Evolutionary conservation across 1,284 basidiomycete genomes (phyloP).

Genomic region (Pterulicium gracile): DNA sequence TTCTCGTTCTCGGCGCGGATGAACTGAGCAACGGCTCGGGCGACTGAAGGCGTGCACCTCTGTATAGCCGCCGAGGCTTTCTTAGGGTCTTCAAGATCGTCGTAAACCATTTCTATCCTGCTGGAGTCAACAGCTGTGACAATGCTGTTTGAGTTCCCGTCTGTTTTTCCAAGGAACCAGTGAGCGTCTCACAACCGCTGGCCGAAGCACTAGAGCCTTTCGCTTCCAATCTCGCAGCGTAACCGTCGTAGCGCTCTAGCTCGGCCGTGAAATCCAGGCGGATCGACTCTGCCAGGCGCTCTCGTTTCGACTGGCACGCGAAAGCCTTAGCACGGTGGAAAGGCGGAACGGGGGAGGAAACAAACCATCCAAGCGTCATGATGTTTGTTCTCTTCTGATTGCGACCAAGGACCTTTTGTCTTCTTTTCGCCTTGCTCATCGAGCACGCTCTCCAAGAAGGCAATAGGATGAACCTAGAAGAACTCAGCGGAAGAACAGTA

Average conservation of each 20-base stretch:
- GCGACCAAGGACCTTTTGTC: conserved; percentile 51
- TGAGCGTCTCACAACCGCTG: conserved; percentile 31
- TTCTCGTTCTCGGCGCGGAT: conserved; percentile 39
- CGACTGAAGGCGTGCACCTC: conserved; percentile 31
- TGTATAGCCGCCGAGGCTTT: conserved; percentile 30
- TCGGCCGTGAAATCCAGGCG: background rate
- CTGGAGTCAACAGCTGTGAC: conserved; percentile 38
- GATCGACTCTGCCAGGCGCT: background rate
- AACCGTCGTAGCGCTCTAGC: conserved; percentile 29
- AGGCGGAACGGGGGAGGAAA: conserved; percentile 3
- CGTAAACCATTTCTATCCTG: conserved; percentile 53
- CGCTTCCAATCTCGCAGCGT: conserved; percentile 46
- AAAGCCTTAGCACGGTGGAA: background rate
- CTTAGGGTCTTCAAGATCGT: conserved; percentile 47
- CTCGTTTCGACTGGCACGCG: background rate
- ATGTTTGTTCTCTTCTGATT: conserved; percentile 54
- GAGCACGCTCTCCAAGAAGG: conserved; percentile 48
- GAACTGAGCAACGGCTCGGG: conserved; percentile 54
- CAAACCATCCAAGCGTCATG: conserved; percentile 66
- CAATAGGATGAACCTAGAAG: conserved; percentile 47
- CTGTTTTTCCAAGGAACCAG: background rate
- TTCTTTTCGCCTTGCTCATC: conserved; percentile 41
- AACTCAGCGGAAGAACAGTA: too few species aligned
- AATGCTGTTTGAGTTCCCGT: background rate
- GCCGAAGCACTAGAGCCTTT: conserved; percentile 29